Base-by-base conservation (phyloP, 1,284 basidiomycete species). In the Hypsizygus ulmarius region DNA sequence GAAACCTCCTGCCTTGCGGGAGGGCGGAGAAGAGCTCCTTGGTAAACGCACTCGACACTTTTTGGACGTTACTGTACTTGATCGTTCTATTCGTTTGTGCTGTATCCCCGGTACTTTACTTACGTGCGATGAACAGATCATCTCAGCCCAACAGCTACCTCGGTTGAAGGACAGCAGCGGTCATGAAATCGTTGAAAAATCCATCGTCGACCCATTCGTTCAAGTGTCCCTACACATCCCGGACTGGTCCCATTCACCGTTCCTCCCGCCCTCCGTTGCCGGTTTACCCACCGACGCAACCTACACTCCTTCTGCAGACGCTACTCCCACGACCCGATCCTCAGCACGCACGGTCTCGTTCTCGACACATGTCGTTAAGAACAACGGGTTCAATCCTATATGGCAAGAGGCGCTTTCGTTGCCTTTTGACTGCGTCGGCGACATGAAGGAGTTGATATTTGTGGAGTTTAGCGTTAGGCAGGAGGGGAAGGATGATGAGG, bases 61-160 rank as follows among this genome's bases (percentile, higher is more conserved):
- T 49, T 68, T 94, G 3, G 80, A 86, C 45, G 64, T 93, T 50
- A 85, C 79, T 2, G 84, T 69, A 28, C 16, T 57, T 82, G 42
- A 49, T 71, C 53, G 40, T 41, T 47, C 40, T 9, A 14, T 1
- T 3, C 21, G 9, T 34, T 32, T 27, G 12, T 36, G n/a, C 16
- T 16, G 39, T 15, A 30, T 50, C 43, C 27, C 41, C 37, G 21
- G 14, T 4, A 39, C 19, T 30, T 39, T 42, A 32, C 35, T 44
- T 33, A 5, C 56, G 30, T 11, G n/a, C n/a, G n/a, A n/a, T 28
- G 28, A 14, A 21, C 12, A 87, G 79, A 73, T 97, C 58, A 87
- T 99, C 52, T 97, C 95, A 2, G 96, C 91, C 0, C 95, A 98
- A 66, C 93, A 96, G 61, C 79, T 98, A 0, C 95, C 94, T 0